A percentile compares a stretch with the other conserved stretches of the same genome.
These are phyloP conservation scores for Striga hermonthica DNA, from an alignment of 305 asterid species.

Conservation along the genomic window DNA sequence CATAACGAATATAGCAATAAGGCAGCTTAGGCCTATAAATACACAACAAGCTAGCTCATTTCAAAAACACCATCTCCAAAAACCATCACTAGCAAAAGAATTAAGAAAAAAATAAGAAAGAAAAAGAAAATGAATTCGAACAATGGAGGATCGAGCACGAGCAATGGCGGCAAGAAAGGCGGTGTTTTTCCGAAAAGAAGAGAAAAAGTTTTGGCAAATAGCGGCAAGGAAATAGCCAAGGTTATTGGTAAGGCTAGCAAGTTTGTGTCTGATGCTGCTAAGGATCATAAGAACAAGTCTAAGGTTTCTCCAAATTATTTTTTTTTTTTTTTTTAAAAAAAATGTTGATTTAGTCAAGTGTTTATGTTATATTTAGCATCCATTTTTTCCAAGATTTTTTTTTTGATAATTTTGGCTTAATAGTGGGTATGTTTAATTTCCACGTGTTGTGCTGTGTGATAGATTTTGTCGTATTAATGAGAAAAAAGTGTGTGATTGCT, in stretches of 20 bases:
- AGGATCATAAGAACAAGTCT: not conserved
- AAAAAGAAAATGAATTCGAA: not conserved
- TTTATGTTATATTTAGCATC: not conserved
- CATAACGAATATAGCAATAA: not conserved
- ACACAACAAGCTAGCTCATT: not conserved
- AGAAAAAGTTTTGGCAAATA: slow-evolving; percentile 29
- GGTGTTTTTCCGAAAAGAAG: slow-evolving; percentile 3
- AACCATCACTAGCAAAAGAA: not conserved
- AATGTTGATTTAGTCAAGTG: not conserved
- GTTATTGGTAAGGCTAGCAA: slow-evolving; percentile 1
- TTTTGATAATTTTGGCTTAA: no score
- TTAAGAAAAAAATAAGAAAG: not conserved
- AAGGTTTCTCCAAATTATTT: not conserved
- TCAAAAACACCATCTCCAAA: not conserved
- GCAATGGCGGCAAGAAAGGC: not conserved
- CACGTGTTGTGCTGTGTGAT: no score
- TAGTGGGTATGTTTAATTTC: no score
- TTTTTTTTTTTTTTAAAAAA: not conserved
- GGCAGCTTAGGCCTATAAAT: not conserved
- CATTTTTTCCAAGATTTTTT: no score
- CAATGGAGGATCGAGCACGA: not conserved
- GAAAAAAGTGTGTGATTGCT: no score
- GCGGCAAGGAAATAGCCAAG: slow-evolving; percentile 26
- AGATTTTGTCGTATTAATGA: no score
- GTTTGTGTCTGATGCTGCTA: slow-evolving; percentile 16